phyloP scores from a whole-genome alignment of 1,284 basidiomycete species.

The Cutaneotrichosporon sp. region DNA sequence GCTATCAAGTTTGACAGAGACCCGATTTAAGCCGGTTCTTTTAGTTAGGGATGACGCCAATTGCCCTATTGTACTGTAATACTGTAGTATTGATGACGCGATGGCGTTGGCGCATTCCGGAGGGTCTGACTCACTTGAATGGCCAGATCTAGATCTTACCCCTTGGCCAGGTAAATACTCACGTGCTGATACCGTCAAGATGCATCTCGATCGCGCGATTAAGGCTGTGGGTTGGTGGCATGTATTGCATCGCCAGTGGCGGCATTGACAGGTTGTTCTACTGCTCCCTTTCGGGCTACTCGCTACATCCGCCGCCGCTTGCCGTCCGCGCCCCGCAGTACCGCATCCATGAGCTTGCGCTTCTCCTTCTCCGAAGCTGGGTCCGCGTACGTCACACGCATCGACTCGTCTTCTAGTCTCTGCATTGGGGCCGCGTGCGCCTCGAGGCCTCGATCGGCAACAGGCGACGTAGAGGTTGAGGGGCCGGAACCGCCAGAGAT shows the following conservation, averaged over 20 bases:
- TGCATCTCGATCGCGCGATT: too few relatives aligned
- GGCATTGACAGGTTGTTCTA: neutral
- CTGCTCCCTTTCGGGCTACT: neutral
- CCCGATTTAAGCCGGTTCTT: too few relatives aligned
- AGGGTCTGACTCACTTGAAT: too few relatives aligned
- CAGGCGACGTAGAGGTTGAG: neutral
- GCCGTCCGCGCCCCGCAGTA: constrained; percentile 20
- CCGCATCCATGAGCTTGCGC: constrained; percentile 36
- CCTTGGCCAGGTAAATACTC: too few relatives aligned
- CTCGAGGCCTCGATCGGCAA: neutral
- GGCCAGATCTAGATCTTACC: too few relatives aligned
- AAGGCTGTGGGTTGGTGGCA: too few relatives aligned
- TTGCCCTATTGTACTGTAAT: too few relatives aligned
- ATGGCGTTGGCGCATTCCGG: too few relatives aligned
- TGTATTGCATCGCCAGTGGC: neutral
- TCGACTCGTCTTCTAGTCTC: constrained; percentile 34
- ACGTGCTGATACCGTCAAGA: too few relatives aligned
- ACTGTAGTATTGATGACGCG: too few relatives aligned
- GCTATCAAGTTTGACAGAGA: too few relatives aligned
- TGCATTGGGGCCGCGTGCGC: neutral
- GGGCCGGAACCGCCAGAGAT: constrained; percentile 6
- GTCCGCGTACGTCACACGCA: constrained; percentile 41
- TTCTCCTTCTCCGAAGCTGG: constrained; percentile 37
- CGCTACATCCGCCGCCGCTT: constrained; percentile 15
- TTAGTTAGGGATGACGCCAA: too few relatives aligned